Percentiles rank a stretch among this genome's conserved stretches.
Evolutionary conservation across 1,139 yeast species (phyloP).

Genomic region (Sugiyamaella neomexicana): DNA sequence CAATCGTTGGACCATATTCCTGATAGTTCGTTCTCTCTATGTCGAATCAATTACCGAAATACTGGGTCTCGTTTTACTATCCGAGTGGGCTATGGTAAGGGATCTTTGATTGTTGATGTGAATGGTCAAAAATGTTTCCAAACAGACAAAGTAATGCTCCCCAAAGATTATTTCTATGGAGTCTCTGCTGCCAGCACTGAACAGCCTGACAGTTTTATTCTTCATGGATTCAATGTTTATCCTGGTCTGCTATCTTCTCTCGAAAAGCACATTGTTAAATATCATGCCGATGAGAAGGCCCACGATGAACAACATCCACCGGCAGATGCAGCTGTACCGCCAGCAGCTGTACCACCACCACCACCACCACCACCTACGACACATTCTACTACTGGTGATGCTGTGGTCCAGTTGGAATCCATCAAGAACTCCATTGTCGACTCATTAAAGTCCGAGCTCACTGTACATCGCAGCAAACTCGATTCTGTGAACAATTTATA

Average conservation of each 20-base stretch:
- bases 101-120: constrained; percentile 40
- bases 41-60: constrained; percentile 41
- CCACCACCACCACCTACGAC: not conserved
- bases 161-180: constrained; percentile 39
- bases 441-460: constrained; percentile 14
- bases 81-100: constrained; percentile 38
- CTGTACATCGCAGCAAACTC: constrained; percentile 16
- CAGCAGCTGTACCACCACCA: constrained; percentile 2
- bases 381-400: not conserved
- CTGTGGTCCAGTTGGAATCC: constrained; percentile 23
- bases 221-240: constrained; percentile 31
- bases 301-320: constrained; percentile 1
- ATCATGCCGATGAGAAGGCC: constrained; percentile 13
- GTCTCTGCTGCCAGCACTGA: constrained; percentile 40
- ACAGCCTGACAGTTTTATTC: constrained; percentile 38
- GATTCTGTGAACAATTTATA: constrained; percentile 9
- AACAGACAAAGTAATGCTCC: constrained; percentile 38
- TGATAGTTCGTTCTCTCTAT: constrained; percentile 40
- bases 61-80: constrained; percentile 37
- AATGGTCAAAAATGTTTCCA: constrained; percentile 43
- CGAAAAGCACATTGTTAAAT: constrained; percentile 12
- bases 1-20: constrained; percentile 20
- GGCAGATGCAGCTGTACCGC: not conserved
- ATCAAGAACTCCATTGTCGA: constrained; percentile 16
- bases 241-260: constrained; percentile 19